A percentile compares a stretch with the other conserved stretches of the same genome.
phyloP scores from a whole-genome alignment of 106 monocot species.

The Phalaenopsis aphrodite region DNA sequence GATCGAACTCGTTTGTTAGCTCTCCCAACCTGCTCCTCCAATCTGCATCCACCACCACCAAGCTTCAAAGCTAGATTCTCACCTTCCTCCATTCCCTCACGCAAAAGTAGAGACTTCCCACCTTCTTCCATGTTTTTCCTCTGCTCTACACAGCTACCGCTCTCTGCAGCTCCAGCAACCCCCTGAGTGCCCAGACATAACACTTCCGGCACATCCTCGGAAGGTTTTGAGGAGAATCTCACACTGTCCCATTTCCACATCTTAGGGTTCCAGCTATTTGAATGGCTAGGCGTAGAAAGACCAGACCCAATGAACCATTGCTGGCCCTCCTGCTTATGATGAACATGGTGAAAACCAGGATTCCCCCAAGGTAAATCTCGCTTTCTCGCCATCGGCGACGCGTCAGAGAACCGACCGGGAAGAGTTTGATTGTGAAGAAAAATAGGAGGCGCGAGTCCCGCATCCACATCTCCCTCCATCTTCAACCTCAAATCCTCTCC shows the following conservation, averaged over 20 bases:
- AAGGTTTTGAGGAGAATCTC: slow-evolving; percentile 30
- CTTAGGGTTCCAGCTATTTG: slow-evolving; percentile 47
- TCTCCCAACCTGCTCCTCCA: slow-evolving; percentile 24
- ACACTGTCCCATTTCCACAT: slow-evolving; percentile 51
- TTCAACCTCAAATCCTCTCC: not conserved
- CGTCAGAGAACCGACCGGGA: slow-evolving; percentile 29
- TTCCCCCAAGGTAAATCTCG: slow-evolving; percentile 43
- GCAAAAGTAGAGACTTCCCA: not conserved
- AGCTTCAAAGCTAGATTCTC: slow-evolving; percentile 33
- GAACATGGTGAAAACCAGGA: slow-evolving; percentile 10
- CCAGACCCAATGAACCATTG: slow-evolving; percentile 3
- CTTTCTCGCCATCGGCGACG: slow-evolving; percentile 25
- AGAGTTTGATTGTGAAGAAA: slow-evolving; percentile 31
- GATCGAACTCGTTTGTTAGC: slow-evolving; percentile 46
- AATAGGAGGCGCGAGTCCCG: slow-evolving; percentile 46
- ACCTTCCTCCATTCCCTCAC: slow-evolving; percentile 11
- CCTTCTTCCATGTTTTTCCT: slow-evolving; percentile 4
- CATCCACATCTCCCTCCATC: slow-evolving; percentile 51
- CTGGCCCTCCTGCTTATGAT: slow-evolving; percentile 14
- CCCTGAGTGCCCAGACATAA: slow-evolving; percentile 7
- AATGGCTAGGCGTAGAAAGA: not conserved
- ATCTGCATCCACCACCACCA: slow-evolving; percentile 10
- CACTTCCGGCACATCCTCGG: slow-evolving; percentile 12
- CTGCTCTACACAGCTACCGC: not conserved
- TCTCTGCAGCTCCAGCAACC: not conserved